These are phyloP conservation scores for Raphanus sativus DNA, from an alignment of 345 rosid genomes.

Conservation along the genomic window DNA sequence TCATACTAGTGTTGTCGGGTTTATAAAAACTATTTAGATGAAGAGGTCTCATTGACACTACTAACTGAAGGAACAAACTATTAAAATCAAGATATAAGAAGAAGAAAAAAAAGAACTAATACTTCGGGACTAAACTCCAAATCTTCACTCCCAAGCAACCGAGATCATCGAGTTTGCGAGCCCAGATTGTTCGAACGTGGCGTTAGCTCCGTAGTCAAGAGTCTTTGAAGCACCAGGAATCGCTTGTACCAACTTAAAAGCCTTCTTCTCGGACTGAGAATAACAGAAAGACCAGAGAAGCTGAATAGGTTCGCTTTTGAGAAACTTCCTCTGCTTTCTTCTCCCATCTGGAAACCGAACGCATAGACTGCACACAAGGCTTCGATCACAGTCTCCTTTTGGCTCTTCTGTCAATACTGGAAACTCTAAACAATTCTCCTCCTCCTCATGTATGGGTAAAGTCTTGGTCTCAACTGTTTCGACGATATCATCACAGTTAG, in stretches of 20 bases:
- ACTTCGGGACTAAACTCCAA: background rate
- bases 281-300: background rate
- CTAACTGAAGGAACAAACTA: background rate
- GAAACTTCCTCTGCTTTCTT: conserved; percentile 56
- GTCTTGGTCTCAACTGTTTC: background rate
- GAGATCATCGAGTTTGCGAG: conserved; percentile 69
- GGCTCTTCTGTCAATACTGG: conserved; percentile 68
- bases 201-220: conserved; percentile 52
- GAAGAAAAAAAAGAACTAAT: background rate
- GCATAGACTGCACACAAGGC: conserved; percentile 68
- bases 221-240: conserved; percentile 74
- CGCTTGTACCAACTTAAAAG: conserved; percentile 62
- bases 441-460: background rate
- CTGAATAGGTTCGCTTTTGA: conserved; percentile 22
- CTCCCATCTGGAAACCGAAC: conserved; percentile 85
- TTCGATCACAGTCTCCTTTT: conserved; percentile 38
- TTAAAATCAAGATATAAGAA: background rate
- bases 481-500: background rate
- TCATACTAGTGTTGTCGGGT: background rate
- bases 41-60: background rate
- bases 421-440: conserved; percentile 32
- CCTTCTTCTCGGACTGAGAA: conserved; percentile 34
- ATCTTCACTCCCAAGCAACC: conserved; percentile 71
- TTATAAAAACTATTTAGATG: background rate
- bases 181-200: conserved; percentile 62